phyloP scores from a whole-genome alignment of 805 yeast genomes.

The Lachancea thermotolerans region DNA sequence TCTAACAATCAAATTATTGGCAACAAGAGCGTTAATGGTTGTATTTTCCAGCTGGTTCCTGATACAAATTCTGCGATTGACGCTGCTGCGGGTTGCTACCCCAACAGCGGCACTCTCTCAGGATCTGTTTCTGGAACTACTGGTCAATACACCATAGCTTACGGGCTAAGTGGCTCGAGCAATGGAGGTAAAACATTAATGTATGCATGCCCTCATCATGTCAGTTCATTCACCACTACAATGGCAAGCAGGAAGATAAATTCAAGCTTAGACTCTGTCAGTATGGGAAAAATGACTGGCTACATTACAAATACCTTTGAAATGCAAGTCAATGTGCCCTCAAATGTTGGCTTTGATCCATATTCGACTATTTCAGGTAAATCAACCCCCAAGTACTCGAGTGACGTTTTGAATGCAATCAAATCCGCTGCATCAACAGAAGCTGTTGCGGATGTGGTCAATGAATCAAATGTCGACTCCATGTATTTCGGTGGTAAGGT shows the following conservation, averaged over 20 bases:
- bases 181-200: slow-evolving; percentile 40
- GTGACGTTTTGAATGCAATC: slow-evolving; percentile 27
- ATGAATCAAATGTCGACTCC: slow-evolving; percentile 57
- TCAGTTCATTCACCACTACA: slow-evolving; percentile 35
- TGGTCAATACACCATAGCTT: slow-evolving; percentile 39
- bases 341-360: slow-evolving; percentile 41
- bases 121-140: slow-evolving; percentile 36
- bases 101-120: slow-evolving; percentile 40
- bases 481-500: slow-evolving; percentile 89
- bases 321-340: slow-evolving; percentile 40
- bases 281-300: slow-evolving; percentile 42
- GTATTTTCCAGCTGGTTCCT: slow-evolving; percentile 53
- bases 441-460: slow-evolving; percentile 35
- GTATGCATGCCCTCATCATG: slow-evolving; percentile 67
- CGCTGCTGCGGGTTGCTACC: slow-evolving; percentile 55
- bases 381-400: slow-evolving; percentile 23
- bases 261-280: slow-evolving; percentile 40
- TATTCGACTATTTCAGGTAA: slow-evolving; percentile 32
- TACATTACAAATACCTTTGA: slow-evolving; percentile 36
- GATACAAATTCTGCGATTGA: slow-evolving; percentile 45
- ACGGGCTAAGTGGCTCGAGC: slow-evolving; percentile 40
- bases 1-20: slow-evolving; percentile 19
- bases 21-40: slow-evolving; percentile 32
- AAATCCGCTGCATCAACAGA: slow-evolving; percentile 33
- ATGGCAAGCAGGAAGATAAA: slow-evolving; percentile 17